Percentiles rank a stretch among this genome's conserved stretches.
phyloP scores from a whole-genome alignment of 2,329 filamentous ascomycete genomes.

The Pseudogymnoascus sp. region DNA sequence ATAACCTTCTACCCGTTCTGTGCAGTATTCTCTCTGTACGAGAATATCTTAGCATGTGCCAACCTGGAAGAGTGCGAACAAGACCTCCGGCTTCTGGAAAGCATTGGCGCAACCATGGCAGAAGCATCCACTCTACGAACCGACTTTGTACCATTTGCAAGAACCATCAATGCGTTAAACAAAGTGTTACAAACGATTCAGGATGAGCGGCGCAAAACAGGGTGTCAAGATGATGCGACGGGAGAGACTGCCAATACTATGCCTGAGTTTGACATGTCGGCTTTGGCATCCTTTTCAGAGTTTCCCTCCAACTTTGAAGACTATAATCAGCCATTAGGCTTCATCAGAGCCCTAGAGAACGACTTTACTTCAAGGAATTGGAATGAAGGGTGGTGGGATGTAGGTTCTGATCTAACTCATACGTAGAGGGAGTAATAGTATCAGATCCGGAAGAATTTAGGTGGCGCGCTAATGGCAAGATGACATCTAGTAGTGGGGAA shows the following conservation, averaged over 20 bases:
- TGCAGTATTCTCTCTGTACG: neutral
- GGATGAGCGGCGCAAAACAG: neutral
- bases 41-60: neutral
- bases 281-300: neutral
- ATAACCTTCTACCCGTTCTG: conserved; percentile 5
- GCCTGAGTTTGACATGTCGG: neutral
- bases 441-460: neutral
- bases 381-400: conserved; percentile 5
- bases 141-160: conserved; percentile 6
- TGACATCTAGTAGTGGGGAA: neutral
- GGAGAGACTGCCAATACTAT: neutral
- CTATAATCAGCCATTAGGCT: neutral
- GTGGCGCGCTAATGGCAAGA: neutral
- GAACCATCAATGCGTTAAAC: neutral
- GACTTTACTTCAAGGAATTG: conserved; percentile 1
- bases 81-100: neutral
- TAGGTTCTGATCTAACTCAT: neutral
- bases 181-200: neutral
- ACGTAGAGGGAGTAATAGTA: neutral
- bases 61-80: neutral
- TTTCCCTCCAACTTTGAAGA: neutral
- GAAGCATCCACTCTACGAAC: neutral
- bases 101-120: neutral
- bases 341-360: neutral
- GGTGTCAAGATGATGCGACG: neutral